These are phyloP conservation scores for Grammothele lineata DNA, from an alignment of 768 basidiomycete genomes.

Conservation along the genomic window DNA sequence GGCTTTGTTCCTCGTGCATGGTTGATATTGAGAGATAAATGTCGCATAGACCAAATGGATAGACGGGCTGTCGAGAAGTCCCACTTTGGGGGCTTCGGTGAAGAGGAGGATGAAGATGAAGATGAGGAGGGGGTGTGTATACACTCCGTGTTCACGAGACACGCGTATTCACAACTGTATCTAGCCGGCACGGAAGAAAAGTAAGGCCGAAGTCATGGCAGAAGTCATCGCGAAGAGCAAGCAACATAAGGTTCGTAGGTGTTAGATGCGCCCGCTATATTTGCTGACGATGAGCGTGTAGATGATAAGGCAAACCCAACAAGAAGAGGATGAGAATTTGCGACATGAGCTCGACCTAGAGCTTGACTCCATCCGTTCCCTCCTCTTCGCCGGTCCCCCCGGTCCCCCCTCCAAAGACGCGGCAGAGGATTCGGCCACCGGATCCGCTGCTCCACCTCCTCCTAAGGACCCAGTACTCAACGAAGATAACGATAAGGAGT, in stretches of 20 bases:
- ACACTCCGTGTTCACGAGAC: background rate
- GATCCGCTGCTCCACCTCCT: background rate
- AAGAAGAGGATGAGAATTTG: slow-evolving; percentile 78
- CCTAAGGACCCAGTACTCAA: background rate
- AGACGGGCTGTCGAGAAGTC: slow-evolving; percentile 56
- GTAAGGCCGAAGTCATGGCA: slow-evolving; percentile 95
- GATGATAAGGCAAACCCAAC: slow-evolving; percentile 85
- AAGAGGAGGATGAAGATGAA: slow-evolving; percentile 54
- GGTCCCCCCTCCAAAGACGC: slow-evolving; percentile 20
- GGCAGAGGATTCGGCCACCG: too few species aligned
- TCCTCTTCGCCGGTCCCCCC: slow-evolving; percentile 59
- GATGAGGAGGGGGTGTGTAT: slow-evolving; percentile 43
- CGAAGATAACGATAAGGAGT: slow-evolving; percentile 55
- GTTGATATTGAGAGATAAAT: background rate
- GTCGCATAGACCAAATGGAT: slow-evolving; percentile 49
- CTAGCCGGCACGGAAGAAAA: slow-evolving; percentile 81
- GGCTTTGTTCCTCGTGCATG: background rate
- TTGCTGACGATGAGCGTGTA: slow-evolving; percentile 26
- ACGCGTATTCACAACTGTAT: slow-evolving; percentile 4
- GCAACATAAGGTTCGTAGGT: slow-evolving; percentile 71
- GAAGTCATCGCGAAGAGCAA: slow-evolving; percentile 98
- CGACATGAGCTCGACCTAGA: slow-evolving; percentile 88
- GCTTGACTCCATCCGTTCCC: slow-evolving; percentile 71
- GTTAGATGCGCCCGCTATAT: background rate
- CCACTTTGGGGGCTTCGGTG: slow-evolving; percentile 88